Conservation (phyloP, 306 rosid species). For the Malus domestica region ASM211411v1 NC_041794.1:23501001-23501500, state of each 20-base stretch:
- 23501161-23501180: not conserved
- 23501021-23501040: not conserved
- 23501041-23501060: not conserved
- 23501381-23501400: not conserved
- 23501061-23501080: not conserved
- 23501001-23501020: not conserved
- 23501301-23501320: no score
- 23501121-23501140: not conserved
- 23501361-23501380: not conserved
- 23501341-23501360: not conserved
- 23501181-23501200: not conserved
- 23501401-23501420: not conserved
- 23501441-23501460: not conserved
- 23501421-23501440: not conserved
- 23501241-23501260: no score
- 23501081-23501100: not conserved
- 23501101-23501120: not conserved
- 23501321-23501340: not conserved
- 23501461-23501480: not conserved
- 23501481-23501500: no score
- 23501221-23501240: no score
- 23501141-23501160: not conserved
- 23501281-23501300: no score
- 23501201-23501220: no score
- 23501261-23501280: no score